Evolutionary conservation across 2,329 filamentous ascomycete genomes (phyloP).

Genomic region (Aspergillus novofumigatus): DNA sequence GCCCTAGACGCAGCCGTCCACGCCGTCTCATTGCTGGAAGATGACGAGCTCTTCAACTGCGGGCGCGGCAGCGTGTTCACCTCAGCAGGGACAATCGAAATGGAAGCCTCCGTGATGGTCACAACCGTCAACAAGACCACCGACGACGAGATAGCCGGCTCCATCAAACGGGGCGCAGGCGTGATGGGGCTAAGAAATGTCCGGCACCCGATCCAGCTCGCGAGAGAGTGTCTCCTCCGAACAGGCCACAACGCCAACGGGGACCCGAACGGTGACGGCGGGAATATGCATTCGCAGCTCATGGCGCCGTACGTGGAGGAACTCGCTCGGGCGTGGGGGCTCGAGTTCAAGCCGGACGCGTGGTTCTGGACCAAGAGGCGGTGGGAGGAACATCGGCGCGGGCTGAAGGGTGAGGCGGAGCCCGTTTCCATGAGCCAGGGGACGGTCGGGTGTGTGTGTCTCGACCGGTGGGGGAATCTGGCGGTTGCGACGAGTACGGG

Average conservation of each 20-base stretch:
- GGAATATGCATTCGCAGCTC: slow-evolving; percentile 60
- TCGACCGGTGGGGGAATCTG: slow-evolving; percentile 71
- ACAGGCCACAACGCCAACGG: slow-evolving; percentile 55
- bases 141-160: slow-evolving; percentile 29
- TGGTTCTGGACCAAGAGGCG: slow-evolving; percentile 77
- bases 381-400: slow-evolving; percentile 72
- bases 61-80: slow-evolving; percentile 85
- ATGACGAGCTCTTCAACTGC: slow-evolving; percentile 79
- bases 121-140: slow-evolving; percentile 39
- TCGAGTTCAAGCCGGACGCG: slow-evolving; percentile 63
- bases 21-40: slow-evolving; percentile 71
- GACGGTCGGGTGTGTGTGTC: slow-evolving; percentile 75
- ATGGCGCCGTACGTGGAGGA: slow-evolving; percentile 64
- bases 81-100: slow-evolving; percentile 73
- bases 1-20: slow-evolving; percentile 71
- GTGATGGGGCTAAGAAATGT: slow-evolving; percentile 69
- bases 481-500: slow-evolving; percentile 66
- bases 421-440: slow-evolving; percentile 63
- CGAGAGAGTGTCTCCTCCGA: slow-evolving; percentile 62
- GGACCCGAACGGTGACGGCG: slow-evolving; percentile 37
- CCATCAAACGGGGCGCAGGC: slow-evolving; percentile 71
- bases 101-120: slow-evolving; percentile 86
- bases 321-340: slow-evolving; percentile 58
- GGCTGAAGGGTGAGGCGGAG: slow-evolving; percentile 41
- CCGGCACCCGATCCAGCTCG: slow-evolving; percentile 75